These are phyloP conservation scores for Syzygium oleosum DNA, from an alignment of 345 rosid genomes.

Conservation along the genomic window DNA sequence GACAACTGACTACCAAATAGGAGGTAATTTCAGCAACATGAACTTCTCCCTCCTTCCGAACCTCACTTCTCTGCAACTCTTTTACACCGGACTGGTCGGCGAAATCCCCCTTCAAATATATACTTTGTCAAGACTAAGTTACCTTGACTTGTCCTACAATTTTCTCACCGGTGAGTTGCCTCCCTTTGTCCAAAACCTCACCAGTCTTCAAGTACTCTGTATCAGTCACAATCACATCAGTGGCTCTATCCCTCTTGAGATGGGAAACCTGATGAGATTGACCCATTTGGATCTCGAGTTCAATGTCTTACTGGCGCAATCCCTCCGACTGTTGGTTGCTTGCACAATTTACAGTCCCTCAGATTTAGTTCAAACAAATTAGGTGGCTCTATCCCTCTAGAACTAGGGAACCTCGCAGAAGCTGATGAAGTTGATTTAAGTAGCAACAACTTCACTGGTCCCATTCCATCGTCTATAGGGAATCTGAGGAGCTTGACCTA, in stretches of 20 bases:
- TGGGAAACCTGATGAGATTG: background rate
- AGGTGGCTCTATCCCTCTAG: background rate
- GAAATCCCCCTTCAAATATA: constrained; percentile 3
- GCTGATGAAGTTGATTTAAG: background rate
- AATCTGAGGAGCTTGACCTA: background rate
- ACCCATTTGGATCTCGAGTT: fast-evolving
- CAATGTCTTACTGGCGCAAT: background rate
- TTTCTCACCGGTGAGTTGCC: constrained; percentile 5
- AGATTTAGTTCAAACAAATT: background rate
- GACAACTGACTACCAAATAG: fast-evolving
- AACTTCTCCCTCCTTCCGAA: constrained; percentile 11
- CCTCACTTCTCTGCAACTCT: background rate
- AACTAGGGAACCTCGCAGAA: background rate
- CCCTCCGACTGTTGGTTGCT: too few species aligned
- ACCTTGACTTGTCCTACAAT: background rate
- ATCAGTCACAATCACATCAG: background rate
- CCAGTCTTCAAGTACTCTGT: background rate
- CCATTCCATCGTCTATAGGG: background rate
- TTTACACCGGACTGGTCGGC: background rate
- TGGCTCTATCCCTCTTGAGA: background rate
- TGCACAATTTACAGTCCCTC: background rate
- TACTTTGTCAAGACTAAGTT: background rate
- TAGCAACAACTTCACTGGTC: background rate
- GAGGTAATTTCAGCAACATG: background rate
- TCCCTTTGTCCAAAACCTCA: background rate